Evolutionary conservation across 768 basidiomycete genomes (phyloP), one percentile per base, ranked within the genome.

Genomic region (Hortiboletus campestris): DNA sequence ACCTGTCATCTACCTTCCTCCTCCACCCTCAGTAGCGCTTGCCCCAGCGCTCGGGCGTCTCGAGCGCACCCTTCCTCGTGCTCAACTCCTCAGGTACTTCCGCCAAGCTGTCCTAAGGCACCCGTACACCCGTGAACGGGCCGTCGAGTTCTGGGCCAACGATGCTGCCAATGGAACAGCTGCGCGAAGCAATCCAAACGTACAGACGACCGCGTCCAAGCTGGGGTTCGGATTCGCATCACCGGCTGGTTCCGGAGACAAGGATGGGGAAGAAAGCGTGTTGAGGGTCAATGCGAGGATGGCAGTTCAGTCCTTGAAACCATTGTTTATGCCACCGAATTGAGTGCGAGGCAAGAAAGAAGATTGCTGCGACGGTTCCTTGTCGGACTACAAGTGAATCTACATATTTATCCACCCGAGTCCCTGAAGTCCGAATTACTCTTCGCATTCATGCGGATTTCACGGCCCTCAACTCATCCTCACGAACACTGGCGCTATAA

Each of bases 31-130:
- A 60, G 39, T 47, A 10, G 40, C 46, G 20, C 65, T 70, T 16
- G 51, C 58, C 9, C 54, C 59, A 47, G 61, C 63, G 42, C 69
- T 64, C 7, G 60, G 61, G 67, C 66, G 55, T 50, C 67, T 72
- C 51, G 73, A 72, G 58, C 75, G 63, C 48, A 76, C 61, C 53
- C 63, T 83, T 3, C 72, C 76, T 16, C 76, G 81, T 0, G 67
- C 84, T 10, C 80, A 83, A 55, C 75, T 85, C 38, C 70, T 84
- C 53, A 82, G 82, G 62, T 81, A 84, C 61, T 73, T 79, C 2
- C 79, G 76, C 42, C 84, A 80, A 38, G 81, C 85, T 2, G 71
- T 82, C 28, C 76, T 84, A 77, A 81, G 88, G 34, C 63, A 74
- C 7, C 79, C 80, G 2, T 67, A 69, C 29, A 72, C 83, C 13